A percentile compares a stretch with the other conserved stretches of the same genome.
Evolutionary conservation across 495 filamentous ascomycete species (phyloP).

Genomic region (Astrothelium subdiscretum): DNA sequence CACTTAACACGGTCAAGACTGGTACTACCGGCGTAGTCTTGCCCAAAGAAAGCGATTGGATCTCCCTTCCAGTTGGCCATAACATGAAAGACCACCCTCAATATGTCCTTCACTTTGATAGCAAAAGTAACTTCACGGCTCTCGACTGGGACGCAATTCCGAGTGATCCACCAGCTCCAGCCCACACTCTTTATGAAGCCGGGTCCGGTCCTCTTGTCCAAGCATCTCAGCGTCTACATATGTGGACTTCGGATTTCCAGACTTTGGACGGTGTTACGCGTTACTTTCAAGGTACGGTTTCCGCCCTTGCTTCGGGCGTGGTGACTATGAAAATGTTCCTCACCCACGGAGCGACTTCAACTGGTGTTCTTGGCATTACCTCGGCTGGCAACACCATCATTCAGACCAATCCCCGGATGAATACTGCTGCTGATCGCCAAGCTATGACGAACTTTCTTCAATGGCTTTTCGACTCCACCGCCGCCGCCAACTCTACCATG

Average conservation of each 20-base stretch:
- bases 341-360: slow-evolving; percentile 34
- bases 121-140: neutral
- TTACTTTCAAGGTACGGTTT: slow-evolving; percentile 13
- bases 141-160: neutral
- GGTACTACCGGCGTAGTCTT: slow-evolving; percentile 3
- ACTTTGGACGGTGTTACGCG: slow-evolving; percentile 5
- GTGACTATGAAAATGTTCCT: slow-evolving; percentile 25
- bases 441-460: neutral
- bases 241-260: slow-evolving; percentile 15
- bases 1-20: neutral
- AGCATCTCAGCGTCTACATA: slow-evolving; percentile 13
- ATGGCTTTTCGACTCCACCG: slow-evolving; percentile 9
- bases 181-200: slow-evolving; percentile 2
- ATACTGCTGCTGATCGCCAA: slow-evolving; percentile 13
- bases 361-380: slow-evolving; percentile 23
- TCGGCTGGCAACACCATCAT: slow-evolving; percentile 19
- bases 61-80: neutral
- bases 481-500: slow-evolving; percentile 8
- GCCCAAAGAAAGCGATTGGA: slow-evolving; percentile 1
- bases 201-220: slow-evolving; percentile 13
- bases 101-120: neutral
- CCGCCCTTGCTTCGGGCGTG: slow-evolving; percentile 16
- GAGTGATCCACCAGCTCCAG: neutral
- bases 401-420: slow-evolving; percentile 20
- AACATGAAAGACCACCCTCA: slow-evolving; percentile 3